Evolutionary conservation across 1,284 basidiomycete species (phyloP).

Genomic region (Butyriboletus appendiculatus): DNA sequence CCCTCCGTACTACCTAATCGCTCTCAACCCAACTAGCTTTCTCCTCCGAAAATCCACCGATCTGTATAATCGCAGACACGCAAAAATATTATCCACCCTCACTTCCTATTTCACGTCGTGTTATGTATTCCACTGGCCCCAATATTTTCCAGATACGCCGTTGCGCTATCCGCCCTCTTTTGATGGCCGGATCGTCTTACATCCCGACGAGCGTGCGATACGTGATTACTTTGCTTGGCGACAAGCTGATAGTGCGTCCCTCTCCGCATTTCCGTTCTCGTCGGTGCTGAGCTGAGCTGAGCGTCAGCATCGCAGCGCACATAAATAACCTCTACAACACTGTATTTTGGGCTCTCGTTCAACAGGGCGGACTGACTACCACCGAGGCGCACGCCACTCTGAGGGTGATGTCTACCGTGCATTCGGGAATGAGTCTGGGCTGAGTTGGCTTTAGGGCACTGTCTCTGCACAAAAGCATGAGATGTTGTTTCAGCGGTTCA

Average conservation of each 20-base stretch:
- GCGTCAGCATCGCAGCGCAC: constrained; percentile 64
- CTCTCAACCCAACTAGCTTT: constrained; percentile 56
- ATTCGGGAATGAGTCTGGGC: background rate
- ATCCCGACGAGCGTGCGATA: constrained; percentile 74
- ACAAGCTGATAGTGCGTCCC: constrained; percentile 86
- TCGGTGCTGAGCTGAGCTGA: constrained; percentile 21
- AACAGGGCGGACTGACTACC: constrained; percentile 74
- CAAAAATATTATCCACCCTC: constrained; percentile 89
- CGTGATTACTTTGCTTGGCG: constrained; percentile 96
- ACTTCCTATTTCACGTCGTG: constrained; percentile 92
- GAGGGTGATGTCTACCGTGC: constrained; percentile 38
- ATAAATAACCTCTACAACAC: constrained; percentile 99
- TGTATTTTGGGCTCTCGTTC: constrained; percentile 91
- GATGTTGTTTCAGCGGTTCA: constrained; percentile 80
- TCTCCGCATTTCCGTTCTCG: background rate
- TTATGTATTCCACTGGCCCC: constrained; percentile 87
- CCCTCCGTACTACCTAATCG: background rate
- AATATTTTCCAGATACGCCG: constrained; percentile 72
- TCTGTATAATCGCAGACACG: constrained; percentile 83
- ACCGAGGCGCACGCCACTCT: constrained; percentile 83
- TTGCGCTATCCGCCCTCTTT: constrained; percentile 88
- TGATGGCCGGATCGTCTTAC: constrained; percentile 88
- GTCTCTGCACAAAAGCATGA: constrained; percentile 90
- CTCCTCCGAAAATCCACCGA: constrained; percentile 75
- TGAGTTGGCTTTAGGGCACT: constrained; percentile 63